Evolutionary conservation across 805 yeast species (phyloP), one percentile per base, ranked within the genome.

Genomic region (Candida peoriensis): DNA sequence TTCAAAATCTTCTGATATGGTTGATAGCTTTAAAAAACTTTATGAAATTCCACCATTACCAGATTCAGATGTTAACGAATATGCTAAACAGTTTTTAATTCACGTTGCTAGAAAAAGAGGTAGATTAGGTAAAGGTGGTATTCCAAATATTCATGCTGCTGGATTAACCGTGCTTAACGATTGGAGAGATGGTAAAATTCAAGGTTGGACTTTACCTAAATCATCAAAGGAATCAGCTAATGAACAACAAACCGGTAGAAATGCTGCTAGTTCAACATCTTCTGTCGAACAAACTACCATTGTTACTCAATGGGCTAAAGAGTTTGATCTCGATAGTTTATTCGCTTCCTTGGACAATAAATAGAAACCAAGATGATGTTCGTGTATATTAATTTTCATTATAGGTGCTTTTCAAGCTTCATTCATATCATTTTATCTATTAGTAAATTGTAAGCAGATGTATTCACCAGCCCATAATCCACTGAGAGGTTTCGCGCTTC

Each of bases 101-200:
- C 96, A 88, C 51, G 81, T 93, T 41, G 96, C 97, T 18, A 80
- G 98, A 59, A 76, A 78, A 48, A 79, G 87, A 60, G 98, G 98
- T 39, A 76, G 97, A 61, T 68, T 93, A 44, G 87, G 95, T 32
- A 82, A 76, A 54, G 96, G 96, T 28, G 98, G 98, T 55, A 63
- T 93, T 39, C 96, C 97, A 38, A 88, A 93, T 58, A 59, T 93
- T 43, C 81, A 77, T 39, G 72, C 89, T 44, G 95, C 97, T 8
- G 96, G 94, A 24, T 58, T 74, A 50, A 70, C 83, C 24, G 81
- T 93, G 10, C 68, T 93, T 54, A 86, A 76, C 51, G 98, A 93
- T 63, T 93, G 97, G 97, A 78, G 96, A 63, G 97, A 89, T 60
- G 98, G 98, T 39, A 77, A 93, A 57, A 78, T 93, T 50, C 62